Conservation (phyloP, 2,329 filamentous ascomycete genomes). For the Colletotrichum higginsianum region DNA sequence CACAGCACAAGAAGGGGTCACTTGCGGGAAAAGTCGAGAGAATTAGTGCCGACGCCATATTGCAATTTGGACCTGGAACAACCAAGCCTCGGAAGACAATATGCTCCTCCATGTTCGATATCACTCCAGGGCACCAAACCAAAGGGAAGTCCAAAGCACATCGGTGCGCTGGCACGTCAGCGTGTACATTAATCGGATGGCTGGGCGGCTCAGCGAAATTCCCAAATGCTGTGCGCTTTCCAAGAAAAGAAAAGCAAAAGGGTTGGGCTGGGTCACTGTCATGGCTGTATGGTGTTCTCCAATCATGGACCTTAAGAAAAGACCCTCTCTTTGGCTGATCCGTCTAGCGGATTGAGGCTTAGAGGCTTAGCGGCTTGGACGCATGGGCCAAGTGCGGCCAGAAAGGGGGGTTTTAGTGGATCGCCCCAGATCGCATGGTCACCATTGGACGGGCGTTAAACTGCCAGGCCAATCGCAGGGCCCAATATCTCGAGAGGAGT, state of each 20-base stretch:
- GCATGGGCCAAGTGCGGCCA: slow-evolving; percentile 30
- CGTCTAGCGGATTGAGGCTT: slow-evolving; percentile 40
- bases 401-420: slow-evolving; percentile 5
- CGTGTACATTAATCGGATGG: background rate
- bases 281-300: slow-evolving; percentile 3
- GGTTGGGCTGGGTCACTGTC: slow-evolving; percentile 14
- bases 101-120: slow-evolving; percentile 1
- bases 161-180: background rate
- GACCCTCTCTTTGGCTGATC: slow-evolving; percentile 21
- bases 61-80: background rate
- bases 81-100: background rate
- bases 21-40: background rate
- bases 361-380: slow-evolving; percentile 37
- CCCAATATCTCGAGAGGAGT: background rate
- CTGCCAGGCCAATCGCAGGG: slow-evolving; percentile 8
- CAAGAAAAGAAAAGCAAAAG: background rate
- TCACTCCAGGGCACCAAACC: background rate
- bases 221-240: background rate
- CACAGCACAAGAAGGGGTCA: background rate
- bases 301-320: background rate
- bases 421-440: slow-evolving; percentile 6
- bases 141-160: background rate
- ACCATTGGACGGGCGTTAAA: slow-evolving; percentile 20
- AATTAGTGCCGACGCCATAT: background rate
- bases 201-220: slow-evolving; percentile 7